A percentile compares a stretch with the other conserved stretches of the same genome.
Evolutionary conservation across 257 asterid genomes (phyloP).

Genomic region (Prunella vulgaris): DNA sequence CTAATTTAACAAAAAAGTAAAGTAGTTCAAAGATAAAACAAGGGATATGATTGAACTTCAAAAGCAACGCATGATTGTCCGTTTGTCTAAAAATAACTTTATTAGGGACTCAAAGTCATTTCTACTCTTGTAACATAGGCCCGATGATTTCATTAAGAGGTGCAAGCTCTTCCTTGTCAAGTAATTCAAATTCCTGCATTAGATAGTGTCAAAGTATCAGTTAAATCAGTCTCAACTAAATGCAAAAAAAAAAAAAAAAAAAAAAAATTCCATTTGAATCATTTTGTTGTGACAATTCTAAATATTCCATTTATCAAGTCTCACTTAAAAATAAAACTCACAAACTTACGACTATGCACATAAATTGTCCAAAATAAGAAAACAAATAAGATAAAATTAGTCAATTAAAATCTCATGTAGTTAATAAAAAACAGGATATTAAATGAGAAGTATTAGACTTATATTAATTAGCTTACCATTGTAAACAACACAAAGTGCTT

Average conservation of each 20-base stretch:
- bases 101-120: neutral
- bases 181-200: conserved; percentile 43
- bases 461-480: conserved; percentile 23
- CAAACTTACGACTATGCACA: too few species aligned
- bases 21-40: neutral
- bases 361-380: too few species aligned
- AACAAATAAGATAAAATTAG: too few species aligned
- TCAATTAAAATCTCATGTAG: too few species aligned
- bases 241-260: neutral
- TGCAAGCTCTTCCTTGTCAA: conserved; percentile 44
- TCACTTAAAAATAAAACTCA: too few species aligned
- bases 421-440: neutral
- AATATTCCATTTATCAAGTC: too few species aligned
- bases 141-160: conserved; percentile 39
- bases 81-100: neutral
- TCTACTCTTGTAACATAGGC: conserved; percentile 29
- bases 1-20: neutral
- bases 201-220: conserved; percentile 1
- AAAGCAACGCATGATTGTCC: neutral
- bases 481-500: conserved; percentile 50
- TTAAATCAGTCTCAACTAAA: neutral
- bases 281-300: neutral
- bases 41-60: neutral
- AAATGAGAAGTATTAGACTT: neutral
- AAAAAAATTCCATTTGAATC: neutral